Evolutionary conservation across 768 basidiomycete species (phyloP).

Genomic region (Tylopilus rubrobrunneus): DNA sequence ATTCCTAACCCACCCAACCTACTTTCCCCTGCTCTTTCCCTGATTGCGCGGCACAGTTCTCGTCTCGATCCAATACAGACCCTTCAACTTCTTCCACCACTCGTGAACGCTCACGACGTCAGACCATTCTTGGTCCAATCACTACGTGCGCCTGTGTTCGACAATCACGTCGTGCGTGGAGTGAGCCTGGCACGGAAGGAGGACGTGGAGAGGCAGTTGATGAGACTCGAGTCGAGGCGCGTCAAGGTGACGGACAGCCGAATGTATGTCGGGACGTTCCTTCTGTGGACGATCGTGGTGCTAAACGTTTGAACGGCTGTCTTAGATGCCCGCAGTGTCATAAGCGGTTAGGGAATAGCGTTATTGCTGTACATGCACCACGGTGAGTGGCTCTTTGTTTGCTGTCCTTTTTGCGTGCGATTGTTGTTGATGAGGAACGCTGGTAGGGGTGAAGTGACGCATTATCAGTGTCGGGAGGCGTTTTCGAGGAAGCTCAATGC

Average conservation of each 20-base stretch:
- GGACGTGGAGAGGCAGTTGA: slow-evolving; percentile 65
- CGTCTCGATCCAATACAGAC: slow-evolving; percentile 81
- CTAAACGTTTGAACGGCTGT: background rate
- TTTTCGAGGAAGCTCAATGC: slow-evolving; percentile 60
- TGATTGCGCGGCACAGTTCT: slow-evolving; percentile 80
- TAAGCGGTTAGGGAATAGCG: slow-evolving; percentile 88
- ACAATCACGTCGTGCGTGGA: slow-evolving; percentile 63
- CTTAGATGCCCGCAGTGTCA: slow-evolving; percentile 91
- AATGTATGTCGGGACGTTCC: slow-evolving; percentile 56
- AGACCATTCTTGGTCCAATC: slow-evolving; percentile 72
- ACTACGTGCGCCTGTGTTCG: slow-evolving; percentile 62
- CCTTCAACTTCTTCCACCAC: slow-evolving; percentile 82
- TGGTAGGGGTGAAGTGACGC: slow-evolving; percentile 88
- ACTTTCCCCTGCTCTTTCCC: slow-evolving; percentile 78
- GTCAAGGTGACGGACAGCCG: slow-evolving; percentile 90
- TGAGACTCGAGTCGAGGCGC: slow-evolving; percentile 72
- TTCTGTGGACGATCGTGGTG: background rate
- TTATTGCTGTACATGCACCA: slow-evolving; percentile 91
- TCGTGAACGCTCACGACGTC: slow-evolving; percentile 81
- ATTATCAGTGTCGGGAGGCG: slow-evolving; percentile 90
- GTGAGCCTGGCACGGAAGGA: slow-evolving; percentile 76
- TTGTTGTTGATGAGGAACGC: background rate
- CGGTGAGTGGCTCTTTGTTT: slow-evolving; percentile 43
- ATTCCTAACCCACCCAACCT: slow-evolving; percentile 49
- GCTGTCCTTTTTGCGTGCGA: background rate